These are phyloP conservation scores for Pezizomycotina sp. DNA, from an alignment of 2,329 filamentous ascomycete genomes.

Conservation along the genomic window DNA sequence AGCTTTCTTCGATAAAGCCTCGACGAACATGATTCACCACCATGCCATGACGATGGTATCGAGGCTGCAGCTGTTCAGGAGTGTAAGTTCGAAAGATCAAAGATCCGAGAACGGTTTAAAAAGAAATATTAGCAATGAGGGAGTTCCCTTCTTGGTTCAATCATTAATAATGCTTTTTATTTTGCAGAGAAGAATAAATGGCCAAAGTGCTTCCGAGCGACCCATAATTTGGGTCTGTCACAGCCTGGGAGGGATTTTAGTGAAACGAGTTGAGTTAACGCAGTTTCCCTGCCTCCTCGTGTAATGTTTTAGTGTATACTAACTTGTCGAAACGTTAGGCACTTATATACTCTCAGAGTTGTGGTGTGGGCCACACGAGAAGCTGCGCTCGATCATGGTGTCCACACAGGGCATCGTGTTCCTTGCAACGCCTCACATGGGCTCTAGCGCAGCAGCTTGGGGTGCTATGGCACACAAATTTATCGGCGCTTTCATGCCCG, in stretches of 20 bases:
- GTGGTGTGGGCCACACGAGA: constrained; percentile 22
- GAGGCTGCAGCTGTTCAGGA: constrained; percentile 24
- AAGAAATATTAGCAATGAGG: neutral
- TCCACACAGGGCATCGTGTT: constrained; percentile 58
- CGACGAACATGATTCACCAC: constrained; percentile 25
- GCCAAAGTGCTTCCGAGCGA: constrained; percentile 20
- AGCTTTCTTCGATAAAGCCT: constrained; percentile 21
- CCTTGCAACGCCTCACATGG: constrained; percentile 58
- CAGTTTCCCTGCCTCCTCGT: neutral
- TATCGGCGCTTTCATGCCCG: constrained; percentile 46
- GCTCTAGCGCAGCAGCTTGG: constrained; percentile 52
- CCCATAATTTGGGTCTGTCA: constrained; percentile 25
- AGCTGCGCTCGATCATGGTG: constrained; percentile 24
- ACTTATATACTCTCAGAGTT: constrained; percentile 23
- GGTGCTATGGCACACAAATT: constrained; percentile 51
- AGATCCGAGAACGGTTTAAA: neutral
- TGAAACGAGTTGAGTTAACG: constrained; percentile 20
- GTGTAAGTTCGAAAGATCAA: constrained; percentile 11
- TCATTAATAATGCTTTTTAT: constrained; percentile 3
- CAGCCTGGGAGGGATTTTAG: constrained; percentile 24
- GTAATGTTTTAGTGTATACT: too few species aligned
- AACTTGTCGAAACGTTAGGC: too few species aligned
- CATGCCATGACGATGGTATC: constrained; percentile 24
- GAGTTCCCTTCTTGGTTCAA: constrained; percentile 1
- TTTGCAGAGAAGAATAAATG: constrained; percentile 21